Evolutionary conservation across 108 stramenopile species (phyloP).

Genomic region (Mediolabrus comicus): DNA sequence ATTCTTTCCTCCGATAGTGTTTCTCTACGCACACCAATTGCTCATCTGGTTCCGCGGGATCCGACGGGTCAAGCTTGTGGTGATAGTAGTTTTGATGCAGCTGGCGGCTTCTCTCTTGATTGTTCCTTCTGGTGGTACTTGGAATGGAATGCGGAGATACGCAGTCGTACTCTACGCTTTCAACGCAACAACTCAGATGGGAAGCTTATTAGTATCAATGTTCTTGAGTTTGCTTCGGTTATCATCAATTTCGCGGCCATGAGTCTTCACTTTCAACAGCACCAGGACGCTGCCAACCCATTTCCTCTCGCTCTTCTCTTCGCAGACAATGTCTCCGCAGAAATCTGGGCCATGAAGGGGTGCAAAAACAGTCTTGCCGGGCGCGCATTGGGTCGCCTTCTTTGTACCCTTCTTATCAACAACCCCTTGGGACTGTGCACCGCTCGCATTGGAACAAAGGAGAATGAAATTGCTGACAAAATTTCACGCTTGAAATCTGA

Average conservation of each 20-base stretch:
- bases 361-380: not conserved
- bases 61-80: not conserved
- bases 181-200: not conserved
- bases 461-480: constrained; percentile 6
- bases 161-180: not conserved
- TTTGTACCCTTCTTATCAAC: constrained; percentile 7
- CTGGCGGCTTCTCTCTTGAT: not conserved
- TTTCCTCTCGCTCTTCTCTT: not conserved
- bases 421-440: constrained; percentile 1
- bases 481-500: constrained; percentile 7
- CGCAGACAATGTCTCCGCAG: not conserved
- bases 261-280: not conserved
- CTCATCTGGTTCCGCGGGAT: not conserved
- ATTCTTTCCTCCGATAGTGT: not conserved
- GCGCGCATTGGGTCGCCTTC: constrained; percentile 5
- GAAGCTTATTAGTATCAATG: constrained; percentile 2
- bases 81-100: not conserved
- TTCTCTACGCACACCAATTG: not conserved
- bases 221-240: constrained; percentile 5
- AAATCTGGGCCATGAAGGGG: constrained; percentile 7
- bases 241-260: constrained; percentile 9
- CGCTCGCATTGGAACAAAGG: not conserved
- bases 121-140: constrained; percentile 14
- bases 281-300: not conserved
- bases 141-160: constrained; percentile 2